Evolutionary conservation across 345 rosid species (phyloP), one percentile per base, ranked within the genome.

Genomic region (Abelmoschus esculentus): DNA sequence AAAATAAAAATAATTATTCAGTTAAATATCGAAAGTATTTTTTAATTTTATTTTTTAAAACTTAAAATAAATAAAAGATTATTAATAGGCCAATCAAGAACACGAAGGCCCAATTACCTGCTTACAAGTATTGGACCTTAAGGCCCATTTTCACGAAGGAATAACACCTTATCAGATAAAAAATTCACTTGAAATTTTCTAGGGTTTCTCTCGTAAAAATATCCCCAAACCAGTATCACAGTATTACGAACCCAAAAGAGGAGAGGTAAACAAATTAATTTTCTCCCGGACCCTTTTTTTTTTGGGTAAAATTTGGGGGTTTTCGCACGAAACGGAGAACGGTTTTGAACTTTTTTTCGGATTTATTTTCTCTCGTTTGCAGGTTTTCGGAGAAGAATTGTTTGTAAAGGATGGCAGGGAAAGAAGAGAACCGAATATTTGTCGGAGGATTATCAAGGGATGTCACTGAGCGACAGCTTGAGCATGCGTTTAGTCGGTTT

Each of bases 391-490:
- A 49, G 14, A 1, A 28, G 15, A 64, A 64, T 64, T 53, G 7
- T 34, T 61, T 57, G 52, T 38, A 6, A 74, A 81, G 73, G 62
- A 91, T 90, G 97, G 85, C 90, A 1, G 83, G 85, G 47, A 90
- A 87, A 81, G 96, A 95, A 63, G 98, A 90, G 17, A 75, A 89
- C 75, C 80, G 96, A 38, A 89, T 95, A 34, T 91, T 95, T 68
- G 97, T 95, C 0, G 99, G 98, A 52, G 99, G 99, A 2, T 82
- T 95, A 76, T 83, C 98, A 12, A 87, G 89, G 86, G 96, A 90
- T 72, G 81, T 87, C 70, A 80, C 86, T 19, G 97, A 90, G 72
- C 87, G 97, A 49, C 92, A 95, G 79, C 96, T 95, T 73, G 88
- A 95, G 82, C 78, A 79, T 57, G 84, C 88, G 55, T 95, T 95